These are phyloP conservation scores for Didymella exigua DNA, from an alignment of 2,329 filamentous ascomycete genomes.

Conservation along the genomic window DNA sequence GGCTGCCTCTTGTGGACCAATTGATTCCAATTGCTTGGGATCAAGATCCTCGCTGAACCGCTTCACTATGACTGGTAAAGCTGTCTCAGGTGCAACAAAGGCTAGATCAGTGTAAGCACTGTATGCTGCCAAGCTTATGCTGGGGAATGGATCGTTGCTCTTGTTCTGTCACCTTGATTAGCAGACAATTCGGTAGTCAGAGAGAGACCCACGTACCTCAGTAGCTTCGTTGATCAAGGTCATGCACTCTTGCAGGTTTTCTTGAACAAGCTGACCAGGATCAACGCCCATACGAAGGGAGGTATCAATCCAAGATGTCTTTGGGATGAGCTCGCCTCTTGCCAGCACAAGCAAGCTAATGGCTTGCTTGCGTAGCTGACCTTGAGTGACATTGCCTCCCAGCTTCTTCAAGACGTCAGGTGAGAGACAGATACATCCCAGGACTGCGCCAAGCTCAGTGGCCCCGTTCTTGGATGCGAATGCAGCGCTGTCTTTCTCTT, in stretches of 20 bases:
- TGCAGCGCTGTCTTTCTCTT: slow-evolving; percentile 80
- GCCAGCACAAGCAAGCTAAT: slow-evolving; percentile 78
- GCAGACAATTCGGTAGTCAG: background rate
- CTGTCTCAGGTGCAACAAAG: slow-evolving; percentile 85
- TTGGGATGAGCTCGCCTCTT: slow-evolving; percentile 76
- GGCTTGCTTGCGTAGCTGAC: slow-evolving; percentile 70
- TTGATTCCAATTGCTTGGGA: slow-evolving; percentile 67
- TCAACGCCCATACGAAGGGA: slow-evolving; percentile 82
- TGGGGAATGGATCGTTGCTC: slow-evolving; percentile 32
- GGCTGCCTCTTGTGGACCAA: slow-evolving; percentile 87
- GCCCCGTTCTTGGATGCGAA: slow-evolving; percentile 68
- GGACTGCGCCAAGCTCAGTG: slow-evolving; percentile 65
- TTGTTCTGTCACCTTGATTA: slow-evolving; percentile 24
- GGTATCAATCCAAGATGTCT: slow-evolving; percentile 84
- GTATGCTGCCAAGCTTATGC: slow-evolving; percentile 73
- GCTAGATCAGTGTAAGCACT: slow-evolving; percentile 87
- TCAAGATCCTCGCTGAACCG: slow-evolving; percentile 78
- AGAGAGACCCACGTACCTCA: slow-evolving; percentile 55
- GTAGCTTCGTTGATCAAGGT: slow-evolving; percentile 65
- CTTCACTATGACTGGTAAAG: slow-evolving; percentile 76
- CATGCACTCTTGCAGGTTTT: slow-evolving; percentile 68
- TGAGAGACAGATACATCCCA: slow-evolving; percentile 68
- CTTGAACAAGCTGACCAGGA: slow-evolving; percentile 75
- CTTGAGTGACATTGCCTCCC: slow-evolving; percentile 53
- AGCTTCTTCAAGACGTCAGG: slow-evolving; percentile 57